Evolutionary conservation across 345 rosid genomes (phyloP).

Genomic region (Rubroshorea leprosula): DNA sequence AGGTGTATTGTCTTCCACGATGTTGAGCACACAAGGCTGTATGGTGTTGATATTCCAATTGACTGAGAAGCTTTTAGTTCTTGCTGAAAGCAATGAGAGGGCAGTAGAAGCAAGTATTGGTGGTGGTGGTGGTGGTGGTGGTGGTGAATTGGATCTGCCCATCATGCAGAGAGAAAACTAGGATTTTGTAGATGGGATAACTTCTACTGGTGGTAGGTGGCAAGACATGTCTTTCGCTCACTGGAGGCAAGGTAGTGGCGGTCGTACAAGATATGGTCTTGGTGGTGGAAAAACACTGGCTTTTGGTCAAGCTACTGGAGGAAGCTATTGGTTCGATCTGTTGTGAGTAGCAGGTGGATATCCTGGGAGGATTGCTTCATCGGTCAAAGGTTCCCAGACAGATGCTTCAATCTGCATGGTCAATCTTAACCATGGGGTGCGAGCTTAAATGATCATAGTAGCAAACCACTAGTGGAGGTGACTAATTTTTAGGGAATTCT

Average conservation of each 20-base stretch:
- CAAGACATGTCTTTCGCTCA: neutral
- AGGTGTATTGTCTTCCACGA: constrained; percentile 42
- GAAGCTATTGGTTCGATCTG: neutral
- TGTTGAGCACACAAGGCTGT: constrained; percentile 44
- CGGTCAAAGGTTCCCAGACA: neutral
- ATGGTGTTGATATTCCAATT: constrained; percentile 52
- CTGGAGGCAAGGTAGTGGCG: neutral
- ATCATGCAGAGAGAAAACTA: neutral
- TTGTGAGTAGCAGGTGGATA: neutral
- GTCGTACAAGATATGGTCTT: neutral
- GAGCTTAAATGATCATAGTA: neutral
- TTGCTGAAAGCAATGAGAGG: too few relatives aligned
- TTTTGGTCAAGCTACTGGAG: too few relatives aligned
- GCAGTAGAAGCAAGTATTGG: too few relatives aligned
- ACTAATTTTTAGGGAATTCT: too few relatives aligned
- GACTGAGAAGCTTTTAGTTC: too few relatives aligned
- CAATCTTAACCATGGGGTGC: neutral
- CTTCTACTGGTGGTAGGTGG: too few relatives aligned
- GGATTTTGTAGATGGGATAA: neutral
- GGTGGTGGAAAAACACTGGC: neutral
- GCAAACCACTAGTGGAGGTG: too few relatives aligned
- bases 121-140: constrained; percentile 19
- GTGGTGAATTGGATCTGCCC: neutral
- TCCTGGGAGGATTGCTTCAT: neutral
- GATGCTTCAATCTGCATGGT: neutral